A percentile compares a stretch with the other conserved stretches of the same genome.
Evolutionary conservation across 306 rosid species (phyloP).

Genomic region (Gleditsia sinensis): DNA sequence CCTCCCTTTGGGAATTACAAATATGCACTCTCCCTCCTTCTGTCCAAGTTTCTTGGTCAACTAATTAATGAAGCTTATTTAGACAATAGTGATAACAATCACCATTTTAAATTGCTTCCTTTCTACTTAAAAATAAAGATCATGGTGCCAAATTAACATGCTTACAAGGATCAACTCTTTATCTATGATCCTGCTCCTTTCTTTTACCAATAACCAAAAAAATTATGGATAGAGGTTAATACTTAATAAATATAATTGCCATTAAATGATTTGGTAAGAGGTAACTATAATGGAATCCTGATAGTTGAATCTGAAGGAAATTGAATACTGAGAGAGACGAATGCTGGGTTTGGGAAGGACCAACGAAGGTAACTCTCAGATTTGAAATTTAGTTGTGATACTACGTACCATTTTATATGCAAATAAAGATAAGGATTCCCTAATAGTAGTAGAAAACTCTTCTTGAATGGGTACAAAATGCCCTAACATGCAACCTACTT

Average conservation of each 20-base stretch:
- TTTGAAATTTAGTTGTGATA: neutral
- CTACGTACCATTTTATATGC: neutral
- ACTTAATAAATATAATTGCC: neutral
- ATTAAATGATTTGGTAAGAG: neutral
- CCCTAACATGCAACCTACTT: neutral
- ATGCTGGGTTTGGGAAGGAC: neutral
- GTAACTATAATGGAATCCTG: neutral
- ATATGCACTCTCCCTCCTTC: neutral
- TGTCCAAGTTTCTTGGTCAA: neutral
- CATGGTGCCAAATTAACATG: neutral
- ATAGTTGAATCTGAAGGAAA: neutral
- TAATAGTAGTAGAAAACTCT: too few relatives aligned
- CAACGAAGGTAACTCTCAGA: neutral
- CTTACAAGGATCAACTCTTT: neutral
- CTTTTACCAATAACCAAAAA: neutral
- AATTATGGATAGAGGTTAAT: neutral
- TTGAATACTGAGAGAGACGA: neutral
- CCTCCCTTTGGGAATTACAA: neutral
- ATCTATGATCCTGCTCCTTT: neutral
- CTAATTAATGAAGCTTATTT: constrained; percentile 1
- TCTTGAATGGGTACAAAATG: neutral
- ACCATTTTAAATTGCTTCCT: neutral
- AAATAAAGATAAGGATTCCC: neutral
- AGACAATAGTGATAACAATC: neutral
- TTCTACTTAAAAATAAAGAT: neutral